Evolutionary conservation across 441 rosid genomes (phyloP).

Genomic region (Sinapis alba): DNA sequence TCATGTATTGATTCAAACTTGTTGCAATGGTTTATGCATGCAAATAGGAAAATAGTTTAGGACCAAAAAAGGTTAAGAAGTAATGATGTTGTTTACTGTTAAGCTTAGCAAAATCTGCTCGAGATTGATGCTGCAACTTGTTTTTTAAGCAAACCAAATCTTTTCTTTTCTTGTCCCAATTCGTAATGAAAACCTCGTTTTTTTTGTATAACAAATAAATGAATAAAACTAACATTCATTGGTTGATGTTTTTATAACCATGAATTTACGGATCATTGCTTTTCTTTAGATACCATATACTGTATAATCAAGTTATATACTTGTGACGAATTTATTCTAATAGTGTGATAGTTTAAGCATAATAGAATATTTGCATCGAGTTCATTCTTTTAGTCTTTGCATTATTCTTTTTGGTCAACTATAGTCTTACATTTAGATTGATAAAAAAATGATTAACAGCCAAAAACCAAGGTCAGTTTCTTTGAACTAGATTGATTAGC

Average conservation of each 20-base stretch:
- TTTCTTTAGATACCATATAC: neutral
- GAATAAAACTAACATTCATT: neutral
- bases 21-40: constrained; percentile 14
- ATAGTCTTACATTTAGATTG: neutral
- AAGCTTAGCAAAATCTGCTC: constrained; percentile 12
- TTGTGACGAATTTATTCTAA: neutral
- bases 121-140: constrained; percentile 26
- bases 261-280: neutral
- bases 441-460: neutral
- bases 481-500: constrained; percentile 11
- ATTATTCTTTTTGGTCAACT: neutral
- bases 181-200: neutral
- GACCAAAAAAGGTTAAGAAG: constrained; percentile 1
- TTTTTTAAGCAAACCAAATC: constrained; percentile 30
- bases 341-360: neutral
- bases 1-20: neutral
- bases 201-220: neutral
- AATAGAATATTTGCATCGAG: neutral
- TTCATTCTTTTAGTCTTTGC: neutral
- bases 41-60: neutral
- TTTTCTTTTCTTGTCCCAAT: neutral
- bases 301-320: neutral
- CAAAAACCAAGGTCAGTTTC: neutral
- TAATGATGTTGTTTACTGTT: constrained; percentile 29
- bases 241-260: neutral